Evolutionary conservation across 2,329 filamentous ascomycete genomes (phyloP).

Genomic region (Calonectria pseudoturangicola): DNA sequence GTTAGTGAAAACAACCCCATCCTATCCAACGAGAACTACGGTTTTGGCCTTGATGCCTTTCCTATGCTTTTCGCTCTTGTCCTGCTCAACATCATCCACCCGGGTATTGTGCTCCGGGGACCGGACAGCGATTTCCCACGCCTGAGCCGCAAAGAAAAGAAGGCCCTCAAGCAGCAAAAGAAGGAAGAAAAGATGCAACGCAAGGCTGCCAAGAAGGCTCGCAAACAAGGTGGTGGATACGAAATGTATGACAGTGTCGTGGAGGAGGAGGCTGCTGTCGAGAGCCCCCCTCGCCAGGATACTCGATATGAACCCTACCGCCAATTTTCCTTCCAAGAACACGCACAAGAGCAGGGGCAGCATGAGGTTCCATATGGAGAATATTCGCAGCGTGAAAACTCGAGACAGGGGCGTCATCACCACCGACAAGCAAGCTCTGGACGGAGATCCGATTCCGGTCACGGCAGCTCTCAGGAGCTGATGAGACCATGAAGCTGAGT

Average conservation of each 20-base stretch:
- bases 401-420: constrained; percentile 14
- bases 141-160: constrained; percentile 65
- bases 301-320: constrained; percentile 24
- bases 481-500: constrained; percentile 28
- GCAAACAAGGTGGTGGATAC: constrained; percentile 41
- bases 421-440: constrained; percentile 13
- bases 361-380: neutral
- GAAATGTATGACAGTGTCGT: constrained; percentile 43
- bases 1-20: constrained; percentile 65
- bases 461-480: constrained; percentile 28
- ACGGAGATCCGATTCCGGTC: constrained; percentile 15
- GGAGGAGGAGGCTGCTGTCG: constrained; percentile 30
- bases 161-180: constrained; percentile 62
- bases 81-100: constrained; percentile 67
- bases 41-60: constrained; percentile 70
- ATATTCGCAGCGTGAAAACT: neutral
- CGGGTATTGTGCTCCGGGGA: constrained; percentile 67
- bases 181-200: constrained; percentile 54
- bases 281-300: constrained; percentile 13
- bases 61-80: constrained; percentile 72
- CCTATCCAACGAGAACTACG: constrained; percentile 71
- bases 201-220: constrained; percentile 51
- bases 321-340: constrained; percentile 7
- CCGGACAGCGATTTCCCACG: constrained; percentile 67
- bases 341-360: neutral